phyloP scores from a whole-genome alignment of 2,329 filamentous ascomycete genomes.

The Penicillium sp. region DNA sequence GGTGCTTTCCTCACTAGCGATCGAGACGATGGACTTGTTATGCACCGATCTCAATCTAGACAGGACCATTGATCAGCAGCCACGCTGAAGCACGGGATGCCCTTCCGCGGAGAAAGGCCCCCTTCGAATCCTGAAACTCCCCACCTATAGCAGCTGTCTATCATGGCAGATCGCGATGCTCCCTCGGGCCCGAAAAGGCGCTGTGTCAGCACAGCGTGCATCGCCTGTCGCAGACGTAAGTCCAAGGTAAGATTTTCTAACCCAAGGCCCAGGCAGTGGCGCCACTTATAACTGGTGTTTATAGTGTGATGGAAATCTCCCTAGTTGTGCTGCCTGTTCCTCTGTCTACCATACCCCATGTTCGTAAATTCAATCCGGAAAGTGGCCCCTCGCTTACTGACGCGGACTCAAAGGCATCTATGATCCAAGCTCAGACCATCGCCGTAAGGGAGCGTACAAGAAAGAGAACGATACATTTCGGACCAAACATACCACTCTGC shows the following conservation, averaged over 20 bases:
- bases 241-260: conserved; percentile 55
- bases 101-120: conserved; percentile 18
- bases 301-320: conserved; percentile 81
- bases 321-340: conserved; percentile 91
- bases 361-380: conserved; percentile 18
- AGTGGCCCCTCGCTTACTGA: conserved; percentile 7
- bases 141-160: conserved; percentile 14
- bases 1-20: neutral
- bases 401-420: conserved; percentile 69
- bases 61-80: conserved; percentile 24
- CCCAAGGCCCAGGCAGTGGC: neutral
- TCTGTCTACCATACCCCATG: conserved; percentile 70
- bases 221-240: conserved; percentile 75
- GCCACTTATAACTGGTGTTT: neutral
- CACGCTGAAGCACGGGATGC: conserved; percentile 24
- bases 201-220: conserved; percentile 81
- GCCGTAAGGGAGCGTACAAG: conserved; percentile 93
- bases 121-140: conserved; percentile 3
- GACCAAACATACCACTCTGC: conserved; percentile 79
- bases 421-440: conserved; percentile 93
- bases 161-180: conserved; percentile 30
- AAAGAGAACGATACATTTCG: conserved; percentile 88
- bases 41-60: conserved; percentile 1
- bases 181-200: conserved; percentile 56
- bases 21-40: conserved; percentile 12